Base-by-base conservation (phyloP, 2,329 filamentous ascomycete species). In the Penicillium thymicola region DNA sequence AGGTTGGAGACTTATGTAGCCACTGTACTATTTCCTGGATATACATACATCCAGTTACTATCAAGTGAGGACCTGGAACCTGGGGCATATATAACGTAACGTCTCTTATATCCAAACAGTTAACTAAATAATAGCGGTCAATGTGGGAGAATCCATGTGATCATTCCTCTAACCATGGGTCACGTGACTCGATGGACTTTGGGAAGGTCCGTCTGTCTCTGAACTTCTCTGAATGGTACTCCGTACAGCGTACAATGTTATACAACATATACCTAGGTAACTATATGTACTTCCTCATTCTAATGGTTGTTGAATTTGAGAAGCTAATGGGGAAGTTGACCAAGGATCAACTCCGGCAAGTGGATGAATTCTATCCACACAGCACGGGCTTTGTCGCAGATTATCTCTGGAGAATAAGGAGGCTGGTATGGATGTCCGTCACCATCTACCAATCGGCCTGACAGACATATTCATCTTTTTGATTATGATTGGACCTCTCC, bases 1-100 rank as follows among this genome's bases (percentile, higher is more conserved):
- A 74, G 73, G 21, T 45, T 55, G 25, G 42, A n/a, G 25, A 32
- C 11, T 55, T 53, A 21, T 48, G 54, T 44, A 27, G 30, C 54
- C 44, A 41, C 30, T 59, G 50, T 55, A 43, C 34, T 53, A 13
- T 59, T 45, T 44, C 4, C 28, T 44, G 40, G 40, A 38, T 52
- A 46, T 27, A 37, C 11, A 44, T 38, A 43, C 14, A 18, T 36
- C 38, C 38, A 36, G 28, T 44, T 51, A 34, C 10, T n/a, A 36
- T 30, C 13, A 10, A 32, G 37, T 51, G 25, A 23, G 10, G 32
- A 11, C 16, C 36, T 10, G 32, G 34, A 25, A 23, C 2, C 28
- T 32, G 13, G 44, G 14, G 16, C 8, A 36, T 10, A 36, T 45
- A 32, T 23, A 34, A 10, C 1, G 5, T 46, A 34, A 1, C 13